These are phyloP conservation scores for Naganishia friedmannii DNA, from an alignment of 768 basidiomycete genomes.

Conservation along the genomic window DNA sequence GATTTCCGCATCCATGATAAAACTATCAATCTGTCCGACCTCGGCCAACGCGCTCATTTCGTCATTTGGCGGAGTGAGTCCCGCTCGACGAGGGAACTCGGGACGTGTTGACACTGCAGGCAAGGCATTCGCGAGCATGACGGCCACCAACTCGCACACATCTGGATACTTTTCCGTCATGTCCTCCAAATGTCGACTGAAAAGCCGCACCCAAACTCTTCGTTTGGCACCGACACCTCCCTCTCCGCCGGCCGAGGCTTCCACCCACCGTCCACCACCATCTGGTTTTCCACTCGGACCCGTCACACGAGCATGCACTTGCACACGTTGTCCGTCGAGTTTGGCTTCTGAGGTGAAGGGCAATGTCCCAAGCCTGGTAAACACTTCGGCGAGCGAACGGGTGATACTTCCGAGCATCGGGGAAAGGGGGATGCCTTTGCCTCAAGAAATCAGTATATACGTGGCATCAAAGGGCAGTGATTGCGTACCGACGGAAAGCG, in stretches of 20 bases:
- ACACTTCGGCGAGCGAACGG: constrained; percentile 79
- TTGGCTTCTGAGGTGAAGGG: constrained; percentile 85
- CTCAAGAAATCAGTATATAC: constrained; percentile 6
- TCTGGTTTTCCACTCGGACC: constrained; percentile 58
- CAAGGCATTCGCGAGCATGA: constrained; percentile 55
- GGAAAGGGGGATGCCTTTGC: constrained; percentile 71
- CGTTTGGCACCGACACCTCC: constrained; percentile 20
- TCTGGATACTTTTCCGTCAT: constrained; percentile 95
- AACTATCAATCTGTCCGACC: constrained; percentile 36
- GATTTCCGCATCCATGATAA: constrained; percentile 74
- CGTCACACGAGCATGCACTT: constrained; percentile 52
- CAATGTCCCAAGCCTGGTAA: constrained; percentile 61
- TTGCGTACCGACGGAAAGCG: constrained; percentile 67
- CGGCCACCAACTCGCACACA: constrained; percentile 61
- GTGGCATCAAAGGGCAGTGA: neutral
- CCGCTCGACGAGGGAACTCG: constrained; percentile 32
- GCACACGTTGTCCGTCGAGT: constrained; percentile 66
- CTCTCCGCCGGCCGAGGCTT: constrained; percentile 36
- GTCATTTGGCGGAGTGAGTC: constrained; percentile 32
- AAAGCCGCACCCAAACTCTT: constrained; percentile 62
- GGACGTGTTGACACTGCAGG: constrained; percentile 22
- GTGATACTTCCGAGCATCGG: constrained; percentile 84
- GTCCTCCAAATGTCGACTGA: constrained; percentile 79
- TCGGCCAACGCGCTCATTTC: constrained; percentile 38
- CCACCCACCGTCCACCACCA: constrained; percentile 55